Evolutionary conservation across 768 basidiomycete species (phyloP), one percentile per base, ranked within the genome.

Genomic region (Rhodosporidiobolus odoratus): DNA sequence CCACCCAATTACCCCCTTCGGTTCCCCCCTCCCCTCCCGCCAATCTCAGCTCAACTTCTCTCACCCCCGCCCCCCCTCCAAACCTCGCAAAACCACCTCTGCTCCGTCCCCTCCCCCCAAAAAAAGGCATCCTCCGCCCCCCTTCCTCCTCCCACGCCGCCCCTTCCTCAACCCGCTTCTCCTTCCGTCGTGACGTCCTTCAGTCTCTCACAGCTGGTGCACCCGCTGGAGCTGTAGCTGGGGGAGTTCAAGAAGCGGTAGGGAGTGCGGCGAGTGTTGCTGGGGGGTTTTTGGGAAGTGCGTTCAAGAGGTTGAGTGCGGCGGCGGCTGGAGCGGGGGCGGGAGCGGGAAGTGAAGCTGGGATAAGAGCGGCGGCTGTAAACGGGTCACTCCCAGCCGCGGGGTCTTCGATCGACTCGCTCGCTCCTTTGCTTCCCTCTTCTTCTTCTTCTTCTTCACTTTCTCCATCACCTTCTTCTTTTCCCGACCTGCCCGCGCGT

Each of bases 111-210:
- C 53, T 53, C 1, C 34, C 73, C 9, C 73, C 74, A 17, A 60
- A 59, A 58, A 71, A 69, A 34, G 66, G 69, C 19, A 75, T 76
- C 66, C 69, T 76, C 66, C 75, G 75, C 47, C 58, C 74, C 0
- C 69, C 73, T 7, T 38, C 58, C 15, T 65, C 64, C 43, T 65
- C 65, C 34, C 45, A 62, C 64, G 37, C 62, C 64, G n/a, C 41
- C 69, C 27, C 68, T 30, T n/a, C 64, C 40, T 41, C 68, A 5
- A 10, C 56, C 10, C 68, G 73, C 41, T 77, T 77, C 72, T 66
- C 67, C 25, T 77, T 77, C 69, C 58, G 70, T 19, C 69, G 76
- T 25, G 76, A 77, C 61, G 63, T 75, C 40, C 66, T 77, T 16
- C 61, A 69, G 9, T 69, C 75, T 3, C 45, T 77, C 34, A 66